A percentile compares a stretch with the other conserved stretches of the same genome.
These are phyloP conservation scores for Amauroascus niger DNA, from an alignment of 2,329 filamentous ascomycete species.

Conservation along the genomic window DNA sequence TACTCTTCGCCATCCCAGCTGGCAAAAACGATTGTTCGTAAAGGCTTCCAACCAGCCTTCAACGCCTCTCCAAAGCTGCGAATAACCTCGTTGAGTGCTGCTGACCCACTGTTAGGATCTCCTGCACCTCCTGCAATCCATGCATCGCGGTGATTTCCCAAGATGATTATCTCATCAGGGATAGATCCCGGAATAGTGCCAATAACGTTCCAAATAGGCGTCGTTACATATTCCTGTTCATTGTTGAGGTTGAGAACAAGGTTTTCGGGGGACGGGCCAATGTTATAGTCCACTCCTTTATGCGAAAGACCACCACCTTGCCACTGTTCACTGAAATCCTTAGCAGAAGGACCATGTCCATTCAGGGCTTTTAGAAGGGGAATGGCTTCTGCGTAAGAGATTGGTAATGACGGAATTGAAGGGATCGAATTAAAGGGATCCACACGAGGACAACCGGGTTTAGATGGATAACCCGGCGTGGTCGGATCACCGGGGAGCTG, in stretches of 20 bases:
- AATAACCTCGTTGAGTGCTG: conserved; percentile 67
- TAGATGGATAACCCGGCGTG: conserved; percentile 86
- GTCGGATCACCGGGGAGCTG: conserved; percentile 65
- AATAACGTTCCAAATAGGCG: conserved; percentile 82
- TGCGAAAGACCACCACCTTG: conserved; percentile 62
- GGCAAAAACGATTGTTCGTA: conserved; percentile 86
- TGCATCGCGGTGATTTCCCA: conserved; percentile 88
- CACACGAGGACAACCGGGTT: conserved; percentile 71
- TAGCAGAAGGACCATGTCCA: conserved; percentile 69
- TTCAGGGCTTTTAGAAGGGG: conserved; percentile 86
- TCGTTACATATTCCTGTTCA: conserved; percentile 71
- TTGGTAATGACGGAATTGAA: conserved; percentile 79
- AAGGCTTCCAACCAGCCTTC: conserved; percentile 67
- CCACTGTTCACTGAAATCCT: conserved; percentile 65
- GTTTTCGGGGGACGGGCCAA: conserved; percentile 67
- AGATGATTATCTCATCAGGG: conserved; percentile 71
- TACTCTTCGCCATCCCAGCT: conserved; percentile 81
- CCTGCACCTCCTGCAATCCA: conserved; percentile 79
- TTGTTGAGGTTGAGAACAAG: conserved; percentile 65
- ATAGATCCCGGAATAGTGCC: conserved; percentile 83
- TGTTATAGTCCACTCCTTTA: conserved; percentile 74
- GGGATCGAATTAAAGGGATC: conserved; percentile 63
- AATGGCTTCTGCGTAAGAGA: conserved; percentile 78
- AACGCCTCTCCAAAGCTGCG: conserved; percentile 64
- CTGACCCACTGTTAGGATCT: conserved; percentile 75